Evolutionary conservation across 2,329 filamentous ascomycete genomes (phyloP), one percentile per base, ranked within the genome.

Genomic region (Penicillium italicum): DNA sequence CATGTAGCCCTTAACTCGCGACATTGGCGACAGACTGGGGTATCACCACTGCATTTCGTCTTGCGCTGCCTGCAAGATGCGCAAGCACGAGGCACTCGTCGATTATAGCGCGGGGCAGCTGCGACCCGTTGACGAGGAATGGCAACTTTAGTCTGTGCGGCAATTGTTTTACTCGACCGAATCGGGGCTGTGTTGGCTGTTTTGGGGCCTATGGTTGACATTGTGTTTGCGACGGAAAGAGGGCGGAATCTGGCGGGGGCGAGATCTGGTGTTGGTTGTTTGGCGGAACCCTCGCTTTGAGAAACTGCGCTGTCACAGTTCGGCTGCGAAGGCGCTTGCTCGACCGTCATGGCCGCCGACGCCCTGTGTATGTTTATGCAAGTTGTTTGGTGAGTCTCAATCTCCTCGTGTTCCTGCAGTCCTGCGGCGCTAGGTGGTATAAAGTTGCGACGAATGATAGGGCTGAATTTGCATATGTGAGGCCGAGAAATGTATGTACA

Each of bases 11-110:
- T 67, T 38, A 72, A 58, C 43, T 74, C 72, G 31, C 68, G 63
- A 55, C 73, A 75, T 36, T 74, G 71, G 40, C 67, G 62, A 57
- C 73, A 75, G 20, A 67, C 59, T 8, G 73, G 73, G 5, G 66
- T 67, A 51, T 74, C 72, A 14, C 73, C 73, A 55, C 69, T 70
- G 56, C 73, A 75, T 62, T 74, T 75, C 20, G 71, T 74, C 57
- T 75, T 75, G 33, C 71, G 65, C 47, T 67, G 62, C 33, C 72
- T 65, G 51, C 73, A 75, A 4, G 72, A 70, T 57, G 74, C 71
- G 40, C 73, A 75, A n/a, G 72, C 72, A 12, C 66, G 57, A 38
- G 63, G 60, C 37, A 67, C 60, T 28, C 69, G 56, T 7, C 58
- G 56, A 46, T 60, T 58, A 41, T 58, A 62, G 18, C 57, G 57